These are phyloP conservation scores for Chlorencoelia australis DNA, from an alignment of 2,329 filamentous ascomycete genomes.

Conservation along the genomic window DNA sequence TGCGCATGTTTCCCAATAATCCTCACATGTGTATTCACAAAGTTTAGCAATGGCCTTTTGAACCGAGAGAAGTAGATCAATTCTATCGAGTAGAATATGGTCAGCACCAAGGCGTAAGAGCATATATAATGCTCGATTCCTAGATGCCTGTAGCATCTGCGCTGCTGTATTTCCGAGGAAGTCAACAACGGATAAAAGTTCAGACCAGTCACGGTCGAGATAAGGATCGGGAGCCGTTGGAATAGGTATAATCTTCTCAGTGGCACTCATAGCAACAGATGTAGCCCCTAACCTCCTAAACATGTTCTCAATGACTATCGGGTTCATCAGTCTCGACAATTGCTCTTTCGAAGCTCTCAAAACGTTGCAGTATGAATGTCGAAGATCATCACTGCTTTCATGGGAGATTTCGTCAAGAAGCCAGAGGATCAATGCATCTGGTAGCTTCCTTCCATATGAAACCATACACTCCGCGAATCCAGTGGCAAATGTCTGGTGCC, in stretches of 20 bases:
- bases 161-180: constrained; percentile 19
- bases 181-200: constrained; percentile 16
- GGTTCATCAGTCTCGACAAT: constrained; percentile 35
- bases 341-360: constrained; percentile 39
- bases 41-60: constrained; percentile 37
- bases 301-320: constrained; percentile 37
- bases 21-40: constrained; percentile 31
- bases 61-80: constrained; percentile 32
- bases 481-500: constrained; percentile 50
- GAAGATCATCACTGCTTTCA: constrained; percentile 45
- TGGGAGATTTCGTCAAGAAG: constrained; percentile 48
- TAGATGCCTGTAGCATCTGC: constrained; percentile 18
- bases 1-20: constrained; percentile 31
- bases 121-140: constrained; percentile 33
- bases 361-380: constrained; percentile 47
- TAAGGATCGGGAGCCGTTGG: constrained; percentile 14
- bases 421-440: constrained; percentile 59
- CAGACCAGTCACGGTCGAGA: constrained; percentile 20
- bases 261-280: constrained; percentile 32
- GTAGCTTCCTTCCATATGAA: constrained; percentile 35
- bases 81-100: constrained; percentile 35
- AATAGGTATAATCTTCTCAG: constrained; percentile 15
- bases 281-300: constrained; percentile 50
- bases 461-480: constrained; percentile 50
- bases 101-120: constrained; percentile 48